Percentiles rank a stretch among this genome's conserved stretches.
These are phyloP conservation scores for Coemansia asiatica DNA, from an alignment of 192 early-diverging fungal genomes.

Conservation along the genomic window DNA sequence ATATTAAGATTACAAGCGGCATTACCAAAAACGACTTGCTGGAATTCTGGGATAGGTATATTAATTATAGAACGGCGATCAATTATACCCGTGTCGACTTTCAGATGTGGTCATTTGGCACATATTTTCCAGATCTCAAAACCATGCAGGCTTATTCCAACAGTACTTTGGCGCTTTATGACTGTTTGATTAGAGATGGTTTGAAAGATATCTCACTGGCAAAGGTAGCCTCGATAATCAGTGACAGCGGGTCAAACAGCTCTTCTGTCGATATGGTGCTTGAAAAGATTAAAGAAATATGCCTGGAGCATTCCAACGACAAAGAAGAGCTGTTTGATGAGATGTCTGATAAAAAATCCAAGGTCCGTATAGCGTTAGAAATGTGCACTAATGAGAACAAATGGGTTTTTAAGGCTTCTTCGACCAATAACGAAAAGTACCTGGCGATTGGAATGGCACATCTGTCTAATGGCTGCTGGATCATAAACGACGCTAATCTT, in stretches of 20 bases:
- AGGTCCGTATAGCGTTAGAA: neutral
- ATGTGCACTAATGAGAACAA: neutral
- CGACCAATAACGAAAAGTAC: neutral
- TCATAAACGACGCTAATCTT: neutral
- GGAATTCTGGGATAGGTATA: constrained; percentile 31
- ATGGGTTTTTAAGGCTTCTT: neutral
- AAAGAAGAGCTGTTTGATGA: neutral
- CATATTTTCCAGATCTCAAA: neutral
- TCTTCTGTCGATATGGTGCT: neutral
- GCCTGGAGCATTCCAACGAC: neutral
- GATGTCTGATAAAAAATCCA: neutral
- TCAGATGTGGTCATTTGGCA: constrained; percentile 3
- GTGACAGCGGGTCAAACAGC: neutral
- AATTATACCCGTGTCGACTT: constrained; percentile 36
- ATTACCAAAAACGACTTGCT: constrained; percentile 32
- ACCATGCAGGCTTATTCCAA: neutral
- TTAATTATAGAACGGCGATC: constrained; percentile 27
- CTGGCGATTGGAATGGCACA: neutral
- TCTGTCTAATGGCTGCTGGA: neutral
- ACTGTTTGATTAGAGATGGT: neutral
- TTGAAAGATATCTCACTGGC: neutral
- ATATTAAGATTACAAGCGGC: constrained; percentile 6
- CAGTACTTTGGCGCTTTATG: neutral
- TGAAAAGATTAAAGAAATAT: neutral
- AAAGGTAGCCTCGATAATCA: neutral